Conservation (phyloP, 305 asterid species). For the Fraxinus nigra region DNA sequence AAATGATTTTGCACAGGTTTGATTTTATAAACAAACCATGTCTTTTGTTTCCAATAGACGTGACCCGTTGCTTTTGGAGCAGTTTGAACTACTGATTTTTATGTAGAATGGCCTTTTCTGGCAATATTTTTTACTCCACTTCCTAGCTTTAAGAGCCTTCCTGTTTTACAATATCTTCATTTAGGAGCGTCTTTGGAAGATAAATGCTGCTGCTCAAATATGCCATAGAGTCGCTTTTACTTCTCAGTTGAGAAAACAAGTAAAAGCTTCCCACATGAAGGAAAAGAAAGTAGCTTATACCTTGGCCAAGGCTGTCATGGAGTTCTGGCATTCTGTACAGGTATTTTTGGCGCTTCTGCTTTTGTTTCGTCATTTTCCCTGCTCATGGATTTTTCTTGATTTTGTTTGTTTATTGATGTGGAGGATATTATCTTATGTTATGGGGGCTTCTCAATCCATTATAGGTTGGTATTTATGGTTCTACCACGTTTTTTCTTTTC, state of each 20-base stretch:
- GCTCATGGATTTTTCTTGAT: background rate
- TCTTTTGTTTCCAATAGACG: slow-evolving; percentile 14
- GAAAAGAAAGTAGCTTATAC: slow-evolving; percentile 59
- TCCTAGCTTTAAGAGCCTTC: slow-evolving; percentile 16
- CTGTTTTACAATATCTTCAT: slow-evolving; percentile 21
- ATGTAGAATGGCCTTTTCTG: slow-evolving; percentile 1
- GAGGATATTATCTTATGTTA: slow-evolving; percentile 5
- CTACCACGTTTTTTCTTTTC: background rate
- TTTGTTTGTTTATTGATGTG: slow-evolving; percentile 17
- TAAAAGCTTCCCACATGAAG: slow-evolving; percentile 37
- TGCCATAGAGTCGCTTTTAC: slow-evolving; percentile 55
- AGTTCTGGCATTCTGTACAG: slow-evolving; percentile 81
- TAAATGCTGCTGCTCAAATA: slow-evolving; percentile 68
- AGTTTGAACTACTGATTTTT: background rate
- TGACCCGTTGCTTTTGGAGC: slow-evolving; percentile 15
- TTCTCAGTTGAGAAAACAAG: slow-evolving; percentile 46
- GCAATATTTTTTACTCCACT: slow-evolving; percentile 13
- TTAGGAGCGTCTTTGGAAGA: slow-evolving; percentile 98
- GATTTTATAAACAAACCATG: slow-evolving; percentile 9
- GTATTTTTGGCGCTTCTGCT: slow-evolving; percentile 29
- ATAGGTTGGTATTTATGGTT: slow-evolving; percentile 9
- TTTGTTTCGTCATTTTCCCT: background rate
- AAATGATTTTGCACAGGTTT: slow-evolving; percentile 98
- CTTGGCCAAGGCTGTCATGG: slow-evolving; percentile 73
- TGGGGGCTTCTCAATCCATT: slow-evolving; percentile 16